These are phyloP conservation scores for Penicillium sp. DNA, from an alignment of 2,329 filamentous ascomycete genomes.

Conservation along the genomic window DNA sequence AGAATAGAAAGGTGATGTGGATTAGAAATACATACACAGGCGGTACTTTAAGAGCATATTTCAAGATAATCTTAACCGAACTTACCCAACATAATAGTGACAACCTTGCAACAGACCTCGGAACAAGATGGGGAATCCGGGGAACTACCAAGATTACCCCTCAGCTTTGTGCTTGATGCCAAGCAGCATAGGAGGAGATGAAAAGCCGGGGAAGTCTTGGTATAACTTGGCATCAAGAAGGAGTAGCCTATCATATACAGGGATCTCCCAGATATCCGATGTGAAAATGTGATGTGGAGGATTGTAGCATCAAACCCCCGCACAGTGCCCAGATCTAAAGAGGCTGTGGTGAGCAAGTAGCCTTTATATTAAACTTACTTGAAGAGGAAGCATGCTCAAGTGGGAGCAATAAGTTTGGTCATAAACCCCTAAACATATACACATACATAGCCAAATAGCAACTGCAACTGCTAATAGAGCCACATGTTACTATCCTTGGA, in stretches of 20 bases:
- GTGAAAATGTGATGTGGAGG: background rate
- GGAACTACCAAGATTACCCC: background rate
- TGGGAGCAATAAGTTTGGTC: background rate
- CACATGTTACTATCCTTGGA: too few species aligned
- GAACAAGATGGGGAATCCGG: background rate
- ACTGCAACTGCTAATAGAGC: background rate
- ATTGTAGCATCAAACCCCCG: background rate
- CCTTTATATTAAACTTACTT: background rate
- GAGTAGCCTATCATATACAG: background rate
- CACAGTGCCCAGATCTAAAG: background rate
- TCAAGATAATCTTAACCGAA: background rate
- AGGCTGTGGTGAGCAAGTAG: background rate
- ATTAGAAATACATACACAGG: background rate
- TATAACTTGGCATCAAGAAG: background rate
- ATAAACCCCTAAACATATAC: background rate
- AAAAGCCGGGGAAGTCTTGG: background rate
- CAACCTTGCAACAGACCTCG: background rate
- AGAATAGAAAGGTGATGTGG: background rate
- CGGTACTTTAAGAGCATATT: background rate
- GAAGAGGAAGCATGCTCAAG: background rate
- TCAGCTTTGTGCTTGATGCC: background rate
- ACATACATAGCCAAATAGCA: background rate
- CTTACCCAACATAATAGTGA: background rate
- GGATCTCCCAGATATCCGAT: background rate
- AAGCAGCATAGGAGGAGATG: background rate